Evolutionary conservation across 169 alveolate genomes (phyloP), one percentile per base, ranked within the genome.

Genomic region (Plasmodium falciparum): DNA sequence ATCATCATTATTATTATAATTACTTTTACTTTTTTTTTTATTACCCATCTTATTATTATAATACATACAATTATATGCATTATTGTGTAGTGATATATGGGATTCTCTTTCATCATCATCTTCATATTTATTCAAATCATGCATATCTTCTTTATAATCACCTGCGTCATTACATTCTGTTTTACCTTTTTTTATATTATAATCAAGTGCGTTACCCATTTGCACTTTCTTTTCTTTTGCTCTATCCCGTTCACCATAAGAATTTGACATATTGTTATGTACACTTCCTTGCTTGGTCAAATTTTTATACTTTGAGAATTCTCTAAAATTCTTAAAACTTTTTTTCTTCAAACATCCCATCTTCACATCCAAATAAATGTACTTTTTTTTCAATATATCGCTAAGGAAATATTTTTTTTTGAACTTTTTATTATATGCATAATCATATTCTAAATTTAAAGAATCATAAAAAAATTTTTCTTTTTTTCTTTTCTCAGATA

Each of bases 391-490:
- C 17, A 52, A 83, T 2, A 13, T 20, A 39, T 83, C 83, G 56
- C 73, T 83, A 15, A 83, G 17, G 33, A 83, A 69, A 39, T 43
- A 47, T 20, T 67, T 83, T 17, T 56, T 67, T 45, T 83, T 26
- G 70, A 83, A 83, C 13, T 69, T 69, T 45, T 33, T 63, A 56
- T 83, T 67, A 39, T 67, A 69, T 11, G 43, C 22, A 58, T 54
- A 12, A 39, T 49, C 59, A 45, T 83, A 29, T 13, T 83, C 91
- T 47, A 83, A 33, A 50, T 83, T 59, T 20, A 83, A 49, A 9
- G 85, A 83, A 69, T 83, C 91, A 11, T 39, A 54, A 83, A 83
- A 39, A 58, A 29, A 83, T 67, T 83, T 69, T 69, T 67, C 56
- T 54, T 69, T 83, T 83, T 67, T 83, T 50, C 52, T 83, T 56